A percentile compares a stretch with the other conserved stretches of the same genome.
These are phyloP conservation scores for Aurantiochytrium sp. DNA, from an alignment of 108 stramenopile species.

Conservation along the genomic window DNA sequence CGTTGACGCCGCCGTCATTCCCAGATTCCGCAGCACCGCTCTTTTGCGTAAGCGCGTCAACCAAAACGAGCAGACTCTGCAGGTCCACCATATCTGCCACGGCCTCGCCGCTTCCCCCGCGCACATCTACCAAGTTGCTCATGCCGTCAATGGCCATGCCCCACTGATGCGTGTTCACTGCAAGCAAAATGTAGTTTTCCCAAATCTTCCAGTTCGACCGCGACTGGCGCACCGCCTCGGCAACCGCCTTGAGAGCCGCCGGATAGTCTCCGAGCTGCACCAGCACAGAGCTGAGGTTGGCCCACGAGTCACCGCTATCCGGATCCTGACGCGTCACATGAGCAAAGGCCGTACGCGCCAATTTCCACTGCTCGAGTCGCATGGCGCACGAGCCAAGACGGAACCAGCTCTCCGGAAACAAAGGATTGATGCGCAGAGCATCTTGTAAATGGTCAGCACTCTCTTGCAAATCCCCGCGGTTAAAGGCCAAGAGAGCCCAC, in stretches of 20 bases:
- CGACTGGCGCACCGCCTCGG: conserved; percentile 18
- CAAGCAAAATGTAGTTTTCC: conserved; percentile 13
- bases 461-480: conserved; percentile 56
- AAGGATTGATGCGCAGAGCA: conserved; percentile 70
- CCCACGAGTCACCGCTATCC: conserved; percentile 85
- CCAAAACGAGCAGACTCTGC: not conserved
- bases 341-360: conserved; percentile 74
- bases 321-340: conserved; percentile 86
- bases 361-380: conserved; percentile 73
- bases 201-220: conserved; percentile 15
- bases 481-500: conserved; percentile 57
- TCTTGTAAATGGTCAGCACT: conserved; percentile 55
- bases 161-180: not conserved
- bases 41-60: not conserved
- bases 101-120: not conserved
- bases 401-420: conserved; percentile 78
- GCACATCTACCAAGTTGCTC: not conserved
- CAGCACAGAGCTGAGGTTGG: conserved; percentile 80
- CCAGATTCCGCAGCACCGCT: not conserved
- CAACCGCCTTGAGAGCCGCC: conserved; percentile 18
- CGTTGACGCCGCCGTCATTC: too few relatives aligned
- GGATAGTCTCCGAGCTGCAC: conserved; percentile 38
- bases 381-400: conserved; percentile 75
- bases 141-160: not conserved
- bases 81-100: not conserved